Evolutionary conservation across 2,329 filamentous ascomycete species (phyloP).

Genomic region (Drechslerella stenobrocha): DNA sequence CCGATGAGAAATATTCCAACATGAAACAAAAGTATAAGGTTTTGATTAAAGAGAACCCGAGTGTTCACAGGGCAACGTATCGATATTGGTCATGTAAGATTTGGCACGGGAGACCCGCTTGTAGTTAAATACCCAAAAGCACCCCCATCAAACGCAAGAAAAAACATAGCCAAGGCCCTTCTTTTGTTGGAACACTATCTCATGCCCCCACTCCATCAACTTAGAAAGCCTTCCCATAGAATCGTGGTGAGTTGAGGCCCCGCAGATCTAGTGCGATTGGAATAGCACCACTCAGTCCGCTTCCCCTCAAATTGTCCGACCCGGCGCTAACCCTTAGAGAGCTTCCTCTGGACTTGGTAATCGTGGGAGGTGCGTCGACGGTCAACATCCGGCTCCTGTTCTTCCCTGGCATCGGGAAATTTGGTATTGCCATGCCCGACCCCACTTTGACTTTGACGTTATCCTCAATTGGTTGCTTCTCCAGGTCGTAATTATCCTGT

Average conservation of each 20-base stretch:
- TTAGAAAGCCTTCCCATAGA: constrained; percentile 42
- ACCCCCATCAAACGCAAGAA: no score
- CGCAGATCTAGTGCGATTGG: constrained; percentile 40
- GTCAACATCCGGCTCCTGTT: constrained; percentile 11
- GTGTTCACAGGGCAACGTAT: no score
- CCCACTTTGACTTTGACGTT: constrained; percentile 11
- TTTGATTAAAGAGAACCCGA: no score
- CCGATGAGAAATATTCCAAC: no score
- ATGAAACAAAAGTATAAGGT: no score
- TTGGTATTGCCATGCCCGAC: constrained; percentile 36
- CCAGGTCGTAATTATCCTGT: constrained; percentile 22
- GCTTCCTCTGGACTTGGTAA: constrained; percentile 16
- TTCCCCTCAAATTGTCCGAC: constrained; percentile 21
- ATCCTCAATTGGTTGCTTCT: constrained; percentile 18
- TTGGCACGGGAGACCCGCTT: no score
- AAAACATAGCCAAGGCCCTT: no score
- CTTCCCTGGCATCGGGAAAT: constrained; percentile 36
- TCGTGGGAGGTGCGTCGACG: constrained; percentile 8
- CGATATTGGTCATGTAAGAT: no score
- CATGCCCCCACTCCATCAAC: no score
- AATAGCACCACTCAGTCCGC: constrained; percentile 36
- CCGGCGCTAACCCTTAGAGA: background rate
- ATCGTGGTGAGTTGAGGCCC: constrained; percentile 34
- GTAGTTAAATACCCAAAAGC: no score
- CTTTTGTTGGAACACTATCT: no score